Percentiles rank a stretch among this genome's conserved stretches.
Conservation (phyloP, 2,329 filamentous ascomycete species). For the Clonostachys solani region DNA sequence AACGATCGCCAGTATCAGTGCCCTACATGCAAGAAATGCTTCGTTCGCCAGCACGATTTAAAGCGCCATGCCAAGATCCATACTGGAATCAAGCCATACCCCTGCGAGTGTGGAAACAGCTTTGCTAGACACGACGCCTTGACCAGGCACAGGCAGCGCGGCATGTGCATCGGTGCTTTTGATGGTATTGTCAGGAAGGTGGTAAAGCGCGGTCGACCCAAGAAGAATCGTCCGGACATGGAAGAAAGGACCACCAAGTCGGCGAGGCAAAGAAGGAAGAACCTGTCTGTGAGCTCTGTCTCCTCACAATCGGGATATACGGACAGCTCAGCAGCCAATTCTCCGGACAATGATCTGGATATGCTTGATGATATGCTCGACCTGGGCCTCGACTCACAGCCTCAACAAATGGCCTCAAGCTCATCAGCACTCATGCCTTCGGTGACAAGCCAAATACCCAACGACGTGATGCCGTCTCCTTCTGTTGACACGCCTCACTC, state of each 20-base stretch:
- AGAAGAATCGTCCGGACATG: conserved; percentile 33
- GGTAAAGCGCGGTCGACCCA: conserved; percentile 59
- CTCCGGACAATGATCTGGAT: conserved; percentile 33
- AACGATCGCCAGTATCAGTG: conserved; percentile 95
- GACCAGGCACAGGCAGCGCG: conserved; percentile 88
- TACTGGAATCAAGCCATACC: conserved; percentile 91
- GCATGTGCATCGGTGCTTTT: conserved; percentile 94
- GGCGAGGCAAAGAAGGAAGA: conserved; percentile 48
- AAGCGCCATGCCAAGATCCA: conserved; percentile 98
- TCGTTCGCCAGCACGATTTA: conserved; percentile 93
- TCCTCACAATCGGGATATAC: conserved; percentile 54
- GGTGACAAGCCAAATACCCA: conserved; percentile 23
- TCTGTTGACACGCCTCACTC: conserved; percentile 28
- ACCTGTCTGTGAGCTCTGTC: conserved; percentile 41
- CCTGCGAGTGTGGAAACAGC: conserved; percentile 88
- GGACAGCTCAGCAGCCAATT: conserved; percentile 50
- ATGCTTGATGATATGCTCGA: conserved; percentile 40
- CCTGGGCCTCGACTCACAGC: conserved; percentile 13
- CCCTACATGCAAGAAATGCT: conserved; percentile 89
- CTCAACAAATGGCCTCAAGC: conserved; percentile 13
- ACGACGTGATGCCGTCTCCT: conserved; percentile 30
- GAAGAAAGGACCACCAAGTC: conserved; percentile 26
- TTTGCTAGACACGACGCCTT: conserved; percentile 95
- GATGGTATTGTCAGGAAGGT: conserved; percentile 65
- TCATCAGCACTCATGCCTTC: conserved; percentile 41